These are phyloP conservation scores for Cylindrodendrum hubeiense DNA, from an alignment of 2,329 filamentous ascomycete genomes.

Conservation along the genomic window DNA sequence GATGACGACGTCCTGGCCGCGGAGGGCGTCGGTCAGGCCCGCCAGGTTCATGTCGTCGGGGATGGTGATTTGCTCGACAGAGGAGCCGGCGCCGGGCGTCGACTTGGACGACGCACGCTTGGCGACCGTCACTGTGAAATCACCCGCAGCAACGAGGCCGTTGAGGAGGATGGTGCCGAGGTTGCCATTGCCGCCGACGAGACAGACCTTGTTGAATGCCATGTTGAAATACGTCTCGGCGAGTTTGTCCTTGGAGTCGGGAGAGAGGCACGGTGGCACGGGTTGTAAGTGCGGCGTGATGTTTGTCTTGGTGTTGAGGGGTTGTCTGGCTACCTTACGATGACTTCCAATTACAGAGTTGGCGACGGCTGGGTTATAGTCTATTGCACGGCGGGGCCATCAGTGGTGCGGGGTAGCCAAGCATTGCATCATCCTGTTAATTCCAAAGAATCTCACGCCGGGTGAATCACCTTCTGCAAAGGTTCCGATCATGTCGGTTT, in stretches of 20 bases:
- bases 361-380: neutral
- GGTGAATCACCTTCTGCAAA: slow-evolving; percentile 5
- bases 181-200: slow-evolving; percentile 53
- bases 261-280: neutral
- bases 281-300: neutral
- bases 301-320: neutral
- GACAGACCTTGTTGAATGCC: slow-evolving; percentile 48
- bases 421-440: neutral
- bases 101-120: slow-evolving; percentile 57
- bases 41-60: slow-evolving; percentile 47
- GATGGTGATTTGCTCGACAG: slow-evolving; percentile 41
- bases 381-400: neutral
- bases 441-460: neutral
- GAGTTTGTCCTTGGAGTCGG: neutral
- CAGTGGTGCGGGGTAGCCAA: slow-evolving; percentile 10
- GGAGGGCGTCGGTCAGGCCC: slow-evolving; percentile 60
- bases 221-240: slow-evolving; percentile 12
- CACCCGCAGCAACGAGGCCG: slow-evolving; percentile 50
- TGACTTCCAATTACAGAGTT: neutral
- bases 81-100: slow-evolving; percentile 37
- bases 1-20: slow-evolving; percentile 69
- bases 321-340: neutral
- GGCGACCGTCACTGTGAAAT: slow-evolving; percentile 67
- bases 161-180: slow-evolving; percentile 55
- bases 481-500: slow-evolving; percentile 13